A percentile compares a stretch with the other conserved stretches of the same genome.
Evolutionary conservation across 495 filamentous ascomycete genomes (phyloP).

Genomic region (Penicillium verhagenii): DNA sequence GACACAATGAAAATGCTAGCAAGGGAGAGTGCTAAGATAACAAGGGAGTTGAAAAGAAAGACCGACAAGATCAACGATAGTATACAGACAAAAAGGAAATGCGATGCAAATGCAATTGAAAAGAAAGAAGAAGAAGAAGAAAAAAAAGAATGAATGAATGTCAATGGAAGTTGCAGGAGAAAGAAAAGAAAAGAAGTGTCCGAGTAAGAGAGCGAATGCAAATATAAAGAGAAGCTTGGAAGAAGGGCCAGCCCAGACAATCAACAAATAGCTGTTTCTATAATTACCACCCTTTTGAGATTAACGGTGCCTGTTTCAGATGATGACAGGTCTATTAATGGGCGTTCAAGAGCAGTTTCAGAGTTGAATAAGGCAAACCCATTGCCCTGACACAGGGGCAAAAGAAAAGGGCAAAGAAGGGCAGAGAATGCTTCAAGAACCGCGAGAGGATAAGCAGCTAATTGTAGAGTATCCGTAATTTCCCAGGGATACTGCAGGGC

Average conservation of each 20-base stretch:
- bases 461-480: conserved; percentile 11
- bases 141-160: too few relatives aligned
- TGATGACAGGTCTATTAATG: conserved; percentile 28
- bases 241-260: conserved; percentile 11
- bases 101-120: conserved; percentile 14
- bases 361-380: conserved; percentile 9
- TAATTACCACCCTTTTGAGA: conserved; percentile 19
- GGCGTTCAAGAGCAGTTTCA: conserved; percentile 23
- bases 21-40: conserved; percentile 5
- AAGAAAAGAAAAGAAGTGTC: not conserved
- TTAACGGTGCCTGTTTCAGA: conserved; percentile 25
- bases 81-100: conserved; percentile 21
- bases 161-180: too few relatives aligned
- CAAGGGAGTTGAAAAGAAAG: conserved; percentile 13
- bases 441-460: conserved; percentile 14
- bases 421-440: conserved; percentile 25
- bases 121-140: conserved; percentile 3
- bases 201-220: not conserved
- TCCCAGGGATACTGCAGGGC: conserved; percentile 18
- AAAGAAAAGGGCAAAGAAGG: too few relatives aligned
- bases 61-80: conserved; percentile 7
- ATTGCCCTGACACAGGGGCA: conserved; percentile 14
- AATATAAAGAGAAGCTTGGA: conserved; percentile 4
- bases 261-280: conserved; percentile 25
- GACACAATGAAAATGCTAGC: conserved; percentile 7